These are phyloP conservation scores for Ilyonectria robusta DNA, from an alignment of 2,329 filamentous ascomycete species.

Conservation along the genomic window DNA sequence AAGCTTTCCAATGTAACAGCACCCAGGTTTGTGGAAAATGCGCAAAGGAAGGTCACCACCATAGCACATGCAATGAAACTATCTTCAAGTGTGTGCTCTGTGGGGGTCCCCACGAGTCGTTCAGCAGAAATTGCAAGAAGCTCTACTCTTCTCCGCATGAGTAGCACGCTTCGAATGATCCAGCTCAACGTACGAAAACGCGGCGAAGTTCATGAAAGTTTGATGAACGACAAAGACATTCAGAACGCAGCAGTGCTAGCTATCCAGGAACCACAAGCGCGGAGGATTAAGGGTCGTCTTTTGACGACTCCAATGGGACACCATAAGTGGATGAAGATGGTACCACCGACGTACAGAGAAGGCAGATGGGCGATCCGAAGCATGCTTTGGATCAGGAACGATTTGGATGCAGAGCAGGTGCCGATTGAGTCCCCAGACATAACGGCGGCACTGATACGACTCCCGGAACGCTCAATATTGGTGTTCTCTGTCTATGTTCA, in stretches of 20 bases:
- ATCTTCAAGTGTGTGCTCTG: constrained; percentile 38
- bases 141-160: constrained; percentile 39
- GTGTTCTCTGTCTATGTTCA: not conserved
- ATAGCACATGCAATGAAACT: constrained; percentile 33
- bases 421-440: constrained; percentile 27
- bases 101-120: constrained; percentile 21
- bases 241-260: constrained; percentile 29
- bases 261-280: constrained; percentile 35
- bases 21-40: constrained; percentile 34
- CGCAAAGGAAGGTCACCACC: constrained; percentile 37
- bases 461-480: not conserved
- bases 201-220: constrained; percentile 33
- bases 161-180: constrained; percentile 35
- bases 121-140: constrained; percentile 30
- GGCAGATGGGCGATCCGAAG: constrained; percentile 38
- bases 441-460: constrained; percentile 20
- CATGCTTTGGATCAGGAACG: constrained; percentile 33
- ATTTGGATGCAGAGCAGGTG: not conserved
- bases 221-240: constrained; percentile 39
- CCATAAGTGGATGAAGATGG: constrained; percentile 35
- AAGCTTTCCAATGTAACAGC: constrained; percentile 30
- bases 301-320: constrained; percentile 35
- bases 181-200: constrained; percentile 37
- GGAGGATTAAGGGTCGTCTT: constrained; percentile 28
- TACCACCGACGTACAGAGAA: constrained; percentile 29